Evolutionary conservation across 2,329 filamentous ascomycete genomes (phyloP).

Genomic region (Beauveria asiatica): DNA sequence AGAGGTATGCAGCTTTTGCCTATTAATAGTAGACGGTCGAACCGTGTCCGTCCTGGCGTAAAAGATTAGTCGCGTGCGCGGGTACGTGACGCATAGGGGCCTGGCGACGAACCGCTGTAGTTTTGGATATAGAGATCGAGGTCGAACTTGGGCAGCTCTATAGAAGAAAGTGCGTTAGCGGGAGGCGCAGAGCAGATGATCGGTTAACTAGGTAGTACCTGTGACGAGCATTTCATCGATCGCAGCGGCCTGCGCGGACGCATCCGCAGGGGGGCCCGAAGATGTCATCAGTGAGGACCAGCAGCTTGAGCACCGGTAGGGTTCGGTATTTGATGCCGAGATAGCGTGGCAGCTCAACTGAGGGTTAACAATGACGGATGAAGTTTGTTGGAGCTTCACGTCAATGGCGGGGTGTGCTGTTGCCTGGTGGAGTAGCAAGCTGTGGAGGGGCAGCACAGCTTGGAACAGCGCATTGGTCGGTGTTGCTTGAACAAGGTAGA

Average conservation of each 20-base stretch:
- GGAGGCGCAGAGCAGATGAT: not conserved
- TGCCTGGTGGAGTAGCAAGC: slow-evolving; percentile 7
- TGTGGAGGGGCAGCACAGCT: not conserved
- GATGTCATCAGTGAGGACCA: not conserved
- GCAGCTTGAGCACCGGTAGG: not conserved
- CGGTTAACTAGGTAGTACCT: not conserved
- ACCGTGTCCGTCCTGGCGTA: slow-evolving; percentile 63
- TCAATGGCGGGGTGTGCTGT: slow-evolving; percentile 6
- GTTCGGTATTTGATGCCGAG: not conserved
- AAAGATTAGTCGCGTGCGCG: not conserved
- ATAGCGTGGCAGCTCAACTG: not conserved
- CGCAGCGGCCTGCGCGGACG: not conserved
- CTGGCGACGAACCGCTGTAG: slow-evolving; percentile 58
- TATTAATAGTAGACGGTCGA: slow-evolving; percentile 74
- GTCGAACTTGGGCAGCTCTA: slow-evolving; percentile 80
- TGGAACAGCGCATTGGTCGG: not conserved
- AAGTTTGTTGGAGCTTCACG: slow-evolving; percentile 4
- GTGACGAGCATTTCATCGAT: not conserved
- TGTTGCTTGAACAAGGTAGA: too few relatives aligned
- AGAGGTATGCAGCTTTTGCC: slow-evolving; percentile 70
- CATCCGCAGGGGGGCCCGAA: not conserved
- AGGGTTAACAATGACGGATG: not conserved
- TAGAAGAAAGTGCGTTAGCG: slow-evolving; percentile 11
- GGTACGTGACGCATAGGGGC: not conserved
- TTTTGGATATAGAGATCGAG: slow-evolving; percentile 85